A percentile compares a stretch with the other conserved stretches of the same genome.
Evolutionary conservation across 2,329 filamentous ascomycete species (phyloP).

Genomic region (Phialocephala sp.): DNA sequence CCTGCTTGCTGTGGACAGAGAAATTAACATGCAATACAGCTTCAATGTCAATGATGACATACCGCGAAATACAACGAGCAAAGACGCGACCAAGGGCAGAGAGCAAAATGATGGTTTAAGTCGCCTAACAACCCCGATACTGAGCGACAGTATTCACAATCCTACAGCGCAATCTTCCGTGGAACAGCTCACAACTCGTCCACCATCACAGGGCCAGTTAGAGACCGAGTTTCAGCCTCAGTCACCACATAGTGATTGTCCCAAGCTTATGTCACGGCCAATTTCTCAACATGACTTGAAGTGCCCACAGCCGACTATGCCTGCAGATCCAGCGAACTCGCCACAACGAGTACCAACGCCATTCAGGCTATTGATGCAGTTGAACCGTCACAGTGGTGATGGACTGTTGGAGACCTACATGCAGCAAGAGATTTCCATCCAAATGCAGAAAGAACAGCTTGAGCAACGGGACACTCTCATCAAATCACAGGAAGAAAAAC

Average conservation of each 20-base stretch:
- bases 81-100: background rate
- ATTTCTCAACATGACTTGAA: background rate
- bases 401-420: background rate
- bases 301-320: background rate
- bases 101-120: too few relatives aligned
- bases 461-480: background rate
- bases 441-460: background rate
- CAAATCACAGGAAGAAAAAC: background rate
- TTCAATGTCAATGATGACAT: too few relatives aligned
- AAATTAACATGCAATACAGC: background rate
- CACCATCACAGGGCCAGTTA: background rate
- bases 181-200: background rate
- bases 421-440: background rate
- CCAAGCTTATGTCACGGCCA: constrained; percentile 14
- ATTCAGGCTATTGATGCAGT: background rate
- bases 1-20: background rate
- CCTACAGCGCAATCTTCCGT: background rate
- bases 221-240: constrained; percentile 9
- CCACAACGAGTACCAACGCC: background rate
- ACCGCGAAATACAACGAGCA: background rate
- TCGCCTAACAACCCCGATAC: background rate
- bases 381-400: background rate
- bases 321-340: background rate
- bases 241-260: constrained; percentile 16
- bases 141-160: background rate